Evolutionary conservation across 1,284 basidiomycete species (phyloP).

Genomic region (Ustanciosporium gigantosporum): DNA sequence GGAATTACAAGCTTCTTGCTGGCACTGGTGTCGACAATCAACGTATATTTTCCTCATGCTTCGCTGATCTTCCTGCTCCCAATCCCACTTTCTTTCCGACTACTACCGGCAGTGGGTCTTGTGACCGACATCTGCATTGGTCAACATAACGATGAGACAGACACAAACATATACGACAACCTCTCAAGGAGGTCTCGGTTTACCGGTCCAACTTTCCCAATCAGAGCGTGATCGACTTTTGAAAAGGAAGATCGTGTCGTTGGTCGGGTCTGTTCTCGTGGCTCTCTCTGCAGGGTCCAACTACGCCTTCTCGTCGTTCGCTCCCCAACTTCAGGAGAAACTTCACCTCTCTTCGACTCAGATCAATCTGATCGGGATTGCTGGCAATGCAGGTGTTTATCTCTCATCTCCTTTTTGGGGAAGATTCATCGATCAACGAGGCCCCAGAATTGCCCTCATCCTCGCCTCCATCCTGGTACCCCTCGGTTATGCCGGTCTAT

Average conservation of each 20-base stretch:
- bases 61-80: no score
- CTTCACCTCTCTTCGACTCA: slow-evolving; percentile 59
- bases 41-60: no score
- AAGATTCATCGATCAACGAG: slow-evolving; percentile 49
- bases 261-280: slow-evolving; percentile 52
- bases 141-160: no score
- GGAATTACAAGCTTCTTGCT: no score
- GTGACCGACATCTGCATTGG: no score
- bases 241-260: slow-evolving; percentile 43
- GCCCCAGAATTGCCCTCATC: slow-evolving; percentile 47
- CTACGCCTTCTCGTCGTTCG: slow-evolving; percentile 59
- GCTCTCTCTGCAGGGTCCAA: slow-evolving; percentile 60
- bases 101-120: no score
- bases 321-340: slow-evolving; percentile 59
- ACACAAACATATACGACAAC: no score
- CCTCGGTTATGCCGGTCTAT: slow-evolving; percentile 48
- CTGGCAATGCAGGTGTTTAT: slow-evolving; percentile 61
- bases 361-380: slow-evolving; percentile 61
- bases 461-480: slow-evolving; percentile 41
- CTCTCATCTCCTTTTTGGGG: slow-evolving; percentile 57
- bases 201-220: neutral
- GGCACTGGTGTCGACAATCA: no score
- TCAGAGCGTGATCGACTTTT: slow-evolving; percentile 6
- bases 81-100: no score
- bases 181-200: neutral